phyloP scores from a whole-genome alignment of 768 basidiomycete genomes.

The Macrocybe gigantea region DNA sequence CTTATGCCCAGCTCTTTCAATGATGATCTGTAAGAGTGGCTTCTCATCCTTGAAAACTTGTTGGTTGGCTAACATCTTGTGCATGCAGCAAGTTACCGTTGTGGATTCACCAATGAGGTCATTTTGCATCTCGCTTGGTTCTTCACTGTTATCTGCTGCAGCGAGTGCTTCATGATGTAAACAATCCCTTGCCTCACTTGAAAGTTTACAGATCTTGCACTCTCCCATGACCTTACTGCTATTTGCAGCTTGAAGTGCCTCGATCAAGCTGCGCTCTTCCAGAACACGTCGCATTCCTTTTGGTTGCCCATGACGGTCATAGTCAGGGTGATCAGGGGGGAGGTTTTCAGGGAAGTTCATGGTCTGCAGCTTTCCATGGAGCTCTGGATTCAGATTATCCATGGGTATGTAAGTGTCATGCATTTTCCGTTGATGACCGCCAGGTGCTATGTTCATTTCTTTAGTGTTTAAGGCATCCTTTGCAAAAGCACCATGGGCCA shows the following conservation, averaged over 20 bases:
- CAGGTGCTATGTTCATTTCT: constrained; percentile 15
- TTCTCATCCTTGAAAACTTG: constrained; percentile 13
- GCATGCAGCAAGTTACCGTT: constrained; percentile 13
- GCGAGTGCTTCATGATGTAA: constrained; percentile 1
- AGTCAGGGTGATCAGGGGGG: constrained; percentile 6
- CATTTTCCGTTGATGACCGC: constrained; percentile 11
- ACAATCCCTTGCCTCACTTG: constrained; percentile 4
- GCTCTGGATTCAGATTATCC: constrained; percentile 11
- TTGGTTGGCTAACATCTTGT: constrained; percentile 10
- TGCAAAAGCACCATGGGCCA: constrained; percentile 13
- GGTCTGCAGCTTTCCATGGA: constrained; percentile 10
- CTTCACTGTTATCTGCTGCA: constrained; percentile 3
- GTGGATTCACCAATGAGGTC: not conserved
- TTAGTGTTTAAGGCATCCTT: constrained; percentile 13
- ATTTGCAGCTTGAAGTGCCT: constrained; percentile 1
- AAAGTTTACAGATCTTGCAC: constrained; percentile 4
- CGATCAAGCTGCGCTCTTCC: constrained; percentile 5
- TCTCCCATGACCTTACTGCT: constrained; percentile 5
- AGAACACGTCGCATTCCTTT: constrained; percentile 8
- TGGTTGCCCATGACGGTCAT: constrained; percentile 4
- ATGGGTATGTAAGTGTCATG: constrained; percentile 11
- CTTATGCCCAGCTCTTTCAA: constrained; percentile 11
- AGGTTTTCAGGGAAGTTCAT: constrained; percentile 9
- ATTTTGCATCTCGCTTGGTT: not conserved
- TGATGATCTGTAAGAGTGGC: constrained; percentile 10